Conservation (phyloP, 129 eudicot genomes). For the sunflower (Helianthus annuus) region DNA sequence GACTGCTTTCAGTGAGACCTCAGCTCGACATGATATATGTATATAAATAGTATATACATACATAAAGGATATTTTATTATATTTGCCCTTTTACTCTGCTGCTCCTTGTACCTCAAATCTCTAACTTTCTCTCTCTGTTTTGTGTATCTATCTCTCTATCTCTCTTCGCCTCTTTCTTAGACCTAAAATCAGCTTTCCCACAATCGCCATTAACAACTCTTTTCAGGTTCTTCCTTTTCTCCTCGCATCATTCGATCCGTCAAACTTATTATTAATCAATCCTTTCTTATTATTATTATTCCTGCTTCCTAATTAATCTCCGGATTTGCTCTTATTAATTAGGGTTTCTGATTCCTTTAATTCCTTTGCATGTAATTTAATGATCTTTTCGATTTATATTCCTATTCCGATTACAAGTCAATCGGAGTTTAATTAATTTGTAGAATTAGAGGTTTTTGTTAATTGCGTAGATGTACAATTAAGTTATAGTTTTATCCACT, state of each 20-base stretch:
- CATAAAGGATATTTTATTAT: background rate
- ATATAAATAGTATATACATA: too few species aligned
- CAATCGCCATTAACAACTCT: conserved; percentile 38
- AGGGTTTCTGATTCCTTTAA: conserved; percentile 36
- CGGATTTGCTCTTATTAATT: conserved; percentile 30
- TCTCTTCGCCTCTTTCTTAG: conserved; percentile 41
- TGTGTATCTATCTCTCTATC: conserved; percentile 29
- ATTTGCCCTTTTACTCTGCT: conserved; percentile 48
- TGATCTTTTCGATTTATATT: conserved; percentile 14
- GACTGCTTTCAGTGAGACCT: too few species aligned
- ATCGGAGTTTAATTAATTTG: conserved; percentile 26
- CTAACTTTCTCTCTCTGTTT: conserved; percentile 45
- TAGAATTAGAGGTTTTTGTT: conserved; percentile 9
- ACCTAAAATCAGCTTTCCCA: conserved; percentile 48
- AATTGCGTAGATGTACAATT: background rate
- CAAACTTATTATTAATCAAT: background rate
- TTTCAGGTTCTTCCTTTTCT: conserved; percentile 44
- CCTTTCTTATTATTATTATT: background rate
- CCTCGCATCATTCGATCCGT: conserved; percentile 38
- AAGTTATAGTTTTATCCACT: background rate
- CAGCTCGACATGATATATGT: too few species aligned
- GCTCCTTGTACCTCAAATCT: conserved; percentile 63
- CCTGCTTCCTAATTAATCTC: conserved; percentile 12
- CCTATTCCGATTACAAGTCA: conserved; percentile 19
- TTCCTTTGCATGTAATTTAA: conserved; percentile 22